Evolutionary conservation across 169 alveolate species (phyloP).

Genomic region (Pseudocohnilembus persalinus): DNA sequence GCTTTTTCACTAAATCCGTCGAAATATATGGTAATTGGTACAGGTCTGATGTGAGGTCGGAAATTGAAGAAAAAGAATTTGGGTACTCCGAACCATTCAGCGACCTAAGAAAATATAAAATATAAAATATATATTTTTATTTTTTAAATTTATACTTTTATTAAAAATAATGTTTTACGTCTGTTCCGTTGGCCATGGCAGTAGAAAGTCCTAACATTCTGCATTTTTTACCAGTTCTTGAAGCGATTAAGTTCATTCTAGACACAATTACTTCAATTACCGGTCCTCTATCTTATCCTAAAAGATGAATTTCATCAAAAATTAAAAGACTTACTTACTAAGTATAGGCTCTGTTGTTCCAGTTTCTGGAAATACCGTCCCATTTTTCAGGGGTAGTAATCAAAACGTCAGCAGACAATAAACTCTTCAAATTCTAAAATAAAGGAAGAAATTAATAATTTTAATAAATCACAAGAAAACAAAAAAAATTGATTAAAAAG

Average conservation of each 20-base stretch:
- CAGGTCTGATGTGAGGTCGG: constrained; percentile 98
- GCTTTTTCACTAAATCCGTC: constrained; percentile 94
- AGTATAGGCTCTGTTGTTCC: constrained; percentile 96
- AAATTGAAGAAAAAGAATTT: constrained; percentile 96
- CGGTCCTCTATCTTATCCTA: constrained; percentile 98
- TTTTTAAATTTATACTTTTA: no score
- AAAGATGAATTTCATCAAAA: constrained; percentile 98
- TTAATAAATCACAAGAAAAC: no score
- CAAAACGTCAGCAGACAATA: constrained; percentile 89
- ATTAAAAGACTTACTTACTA: constrained; percentile 92
- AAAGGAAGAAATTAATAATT: no score
- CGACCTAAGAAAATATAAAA: constrained; percentile 59
- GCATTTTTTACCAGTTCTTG: constrained; percentile 83
- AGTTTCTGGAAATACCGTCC: constrained; percentile 99
- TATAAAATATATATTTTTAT: no score
- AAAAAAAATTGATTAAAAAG: no score
- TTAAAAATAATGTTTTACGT: constrained; percentile 34
- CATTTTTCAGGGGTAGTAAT: constrained; percentile 99
- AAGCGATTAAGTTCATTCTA: constrained; percentile 95
- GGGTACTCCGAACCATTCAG: constrained; percentile 98
- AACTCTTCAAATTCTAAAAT: constrained; percentile 73
- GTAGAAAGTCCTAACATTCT: constrained; percentile 97
- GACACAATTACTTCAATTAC: constrained; percentile 97
- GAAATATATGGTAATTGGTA: constrained; percentile 96
- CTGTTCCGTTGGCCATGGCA: constrained; percentile 98